phyloP scores from a whole-genome alignment of 495 filamentous ascomycete species.

The Cairneyella variabilis region DNA sequence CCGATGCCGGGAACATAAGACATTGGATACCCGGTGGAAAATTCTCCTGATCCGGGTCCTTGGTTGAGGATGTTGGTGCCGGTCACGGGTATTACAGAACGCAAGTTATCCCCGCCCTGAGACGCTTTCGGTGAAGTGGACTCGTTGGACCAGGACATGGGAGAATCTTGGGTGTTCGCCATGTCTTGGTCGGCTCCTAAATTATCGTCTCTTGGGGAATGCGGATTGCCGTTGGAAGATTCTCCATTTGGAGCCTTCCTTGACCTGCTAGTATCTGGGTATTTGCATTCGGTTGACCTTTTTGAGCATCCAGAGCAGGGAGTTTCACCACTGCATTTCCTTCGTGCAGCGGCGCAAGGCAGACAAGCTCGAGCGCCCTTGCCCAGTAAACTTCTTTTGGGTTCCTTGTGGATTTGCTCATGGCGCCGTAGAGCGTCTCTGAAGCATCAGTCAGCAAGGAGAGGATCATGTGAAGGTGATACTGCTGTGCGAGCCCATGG shows the following conservation, averaged over 20 bases:
- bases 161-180: not conserved
- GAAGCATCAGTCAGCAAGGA: not conserved
- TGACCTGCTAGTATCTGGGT: constrained; percentile 19
- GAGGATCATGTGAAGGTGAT: constrained; percentile 4
- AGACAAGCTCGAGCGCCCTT: constrained; percentile 50
- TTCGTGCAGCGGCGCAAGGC: constrained; percentile 51
- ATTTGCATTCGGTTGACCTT: constrained; percentile 48
- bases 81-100: too few relatives aligned
- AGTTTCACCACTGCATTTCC: constrained; percentile 50
- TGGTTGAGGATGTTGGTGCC: too few relatives aligned
- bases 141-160: not conserved
- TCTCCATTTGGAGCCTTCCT: too few relatives aligned
- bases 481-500: too few relatives aligned
- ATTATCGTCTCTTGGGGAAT: not conserved
- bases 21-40: too few relatives aligned
- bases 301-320: constrained; percentile 51
- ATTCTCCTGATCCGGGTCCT: too few relatives aligned
- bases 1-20: too few relatives aligned
- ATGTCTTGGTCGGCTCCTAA: not conserved
- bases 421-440: constrained; percentile 54
- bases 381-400: constrained; percentile 37
- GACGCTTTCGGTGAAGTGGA: too few relatives aligned
- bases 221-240: not conserved
- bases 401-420: constrained; percentile 46
- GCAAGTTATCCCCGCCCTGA: too few relatives aligned